Base-by-base conservation (phyloP, 2,329 filamentous ascomycete species). In the Penicillium hordei region DNA sequence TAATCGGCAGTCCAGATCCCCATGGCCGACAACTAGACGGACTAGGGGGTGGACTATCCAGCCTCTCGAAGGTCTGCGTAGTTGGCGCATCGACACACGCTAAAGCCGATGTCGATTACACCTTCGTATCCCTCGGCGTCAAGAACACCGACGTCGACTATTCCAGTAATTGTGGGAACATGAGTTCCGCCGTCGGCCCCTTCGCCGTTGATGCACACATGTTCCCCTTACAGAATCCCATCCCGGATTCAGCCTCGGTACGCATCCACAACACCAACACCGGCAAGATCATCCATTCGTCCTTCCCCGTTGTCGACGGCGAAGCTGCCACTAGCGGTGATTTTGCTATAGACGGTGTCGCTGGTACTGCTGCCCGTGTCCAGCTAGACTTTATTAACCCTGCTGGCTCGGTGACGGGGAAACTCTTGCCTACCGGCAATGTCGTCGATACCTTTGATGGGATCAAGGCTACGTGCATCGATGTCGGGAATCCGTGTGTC, bases 131-230 rank as follows among this genome's bases (percentile, higher is more conserved):
- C 39, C 77, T 91, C 7, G 88, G 88, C 3, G 82, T 91, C 53
- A 82, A 82, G 52, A 81, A 87, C 63, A 76, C 77, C 5, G 74
- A 77, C 33, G 79, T 91, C 2, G 88, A 91, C 66, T 82, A 84
- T 65, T 84, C 86, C 0, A 85, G 87, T 25, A 91, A 90, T 65
- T 91, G 88, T 68, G 89, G 89, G n/a, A 91, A 91, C 70, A 88
- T 91, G 86, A 84, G 80, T 6, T 81, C 83, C 40, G 81, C 85
- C 0, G 81, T 91, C 45, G 89, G 88, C 0, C 88, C 89, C 0
- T 87, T 84, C 67, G 85, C 85, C 2, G 76, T 86, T 68, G 75
- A 90, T 74, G 71, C 79, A 25, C 78, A 81, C 3, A 60, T 88
- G 1, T 73, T 84, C 56, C 15, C 57, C 0, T 31, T 62, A 7